Conservation (phyloP, 1,284 basidiomycete species). For the Stereum hirsutum region DNA sequence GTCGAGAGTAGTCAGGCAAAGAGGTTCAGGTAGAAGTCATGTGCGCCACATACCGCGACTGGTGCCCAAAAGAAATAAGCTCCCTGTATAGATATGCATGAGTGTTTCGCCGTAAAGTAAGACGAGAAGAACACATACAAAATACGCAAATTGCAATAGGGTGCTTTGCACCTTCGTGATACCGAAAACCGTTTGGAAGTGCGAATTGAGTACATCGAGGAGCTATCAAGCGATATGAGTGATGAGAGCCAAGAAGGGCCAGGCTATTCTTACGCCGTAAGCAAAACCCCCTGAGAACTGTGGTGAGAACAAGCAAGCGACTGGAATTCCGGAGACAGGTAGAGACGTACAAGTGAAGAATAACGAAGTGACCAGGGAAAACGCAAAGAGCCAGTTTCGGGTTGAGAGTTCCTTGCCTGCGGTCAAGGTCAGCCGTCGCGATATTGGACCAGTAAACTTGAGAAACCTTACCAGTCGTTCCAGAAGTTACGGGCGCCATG, state of each 20-base stretch:
- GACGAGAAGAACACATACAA: conserved; percentile 28
- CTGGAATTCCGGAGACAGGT: conserved; percentile 5
- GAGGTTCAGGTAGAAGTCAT: too few relatives aligned
- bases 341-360: conserved; percentile 67
- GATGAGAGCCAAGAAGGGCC: conserved; percentile 5
- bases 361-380: conserved; percentile 65
- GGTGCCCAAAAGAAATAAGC: conserved; percentile 63
- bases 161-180: conserved; percentile 76
- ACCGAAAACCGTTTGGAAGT: conserved; percentile 66
- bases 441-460: too few relatives aligned
- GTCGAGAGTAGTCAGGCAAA: too few relatives aligned
- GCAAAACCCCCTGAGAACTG: conserved; percentile 50
- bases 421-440: not conserved
- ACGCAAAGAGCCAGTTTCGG: conserved; percentile 46
- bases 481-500: too few relatives aligned
- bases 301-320: not conserved
- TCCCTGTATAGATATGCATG: conserved; percentile 25
- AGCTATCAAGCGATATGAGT: conserved; percentile 33
- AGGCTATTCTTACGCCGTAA: conserved; percentile 43
- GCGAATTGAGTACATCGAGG: conserved; percentile 79
- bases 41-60: too few relatives aligned
- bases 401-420: conserved; percentile 28
- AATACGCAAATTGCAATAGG: conserved; percentile 81
- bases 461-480: too few relatives aligned
- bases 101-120: conserved; percentile 3